These are phyloP conservation scores for Colletotrichum sp. DNA, from an alignment of 2,329 filamentous ascomycete genomes.

Conservation along the genomic window DNA sequence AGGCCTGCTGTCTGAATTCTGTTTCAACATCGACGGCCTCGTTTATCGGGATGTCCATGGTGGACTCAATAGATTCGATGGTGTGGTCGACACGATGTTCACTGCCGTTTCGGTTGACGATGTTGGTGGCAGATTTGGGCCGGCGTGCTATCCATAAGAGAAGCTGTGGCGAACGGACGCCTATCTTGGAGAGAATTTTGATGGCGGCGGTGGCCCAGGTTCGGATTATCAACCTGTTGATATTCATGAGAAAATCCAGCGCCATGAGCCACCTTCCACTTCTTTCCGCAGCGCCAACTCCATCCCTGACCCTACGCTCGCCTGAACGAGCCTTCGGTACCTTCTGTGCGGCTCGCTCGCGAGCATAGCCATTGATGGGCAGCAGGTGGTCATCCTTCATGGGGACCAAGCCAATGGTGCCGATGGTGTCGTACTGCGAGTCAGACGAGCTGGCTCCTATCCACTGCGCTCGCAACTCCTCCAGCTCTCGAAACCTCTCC, in stretches of 20 bases:
- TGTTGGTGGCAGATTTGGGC: constrained; percentile 29
- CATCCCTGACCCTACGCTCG: constrained; percentile 58
- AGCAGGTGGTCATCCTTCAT: constrained; percentile 50
- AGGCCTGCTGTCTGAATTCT: constrained; percentile 72
- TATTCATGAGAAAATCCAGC: constrained; percentile 77
- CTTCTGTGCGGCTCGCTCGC: constrained; percentile 72
- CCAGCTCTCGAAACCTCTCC: constrained; percentile 79
- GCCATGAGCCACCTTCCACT: constrained; percentile 80
- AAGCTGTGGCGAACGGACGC: constrained; percentile 70
- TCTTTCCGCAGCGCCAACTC: constrained; percentile 80
- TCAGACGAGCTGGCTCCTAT: constrained; percentile 50
- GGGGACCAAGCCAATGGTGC: constrained; percentile 60
- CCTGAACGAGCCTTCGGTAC: constrained; percentile 49
- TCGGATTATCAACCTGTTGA: constrained; percentile 68
- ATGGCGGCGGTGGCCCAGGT: constrained; percentile 61
- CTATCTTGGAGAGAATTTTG: constrained; percentile 59
- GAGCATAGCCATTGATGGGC: constrained; percentile 65
- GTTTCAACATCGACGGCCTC: constrained; percentile 80
- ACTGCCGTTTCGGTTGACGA: background rate
- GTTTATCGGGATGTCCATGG: constrained; percentile 59
- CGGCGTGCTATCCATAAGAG: constrained; percentile 56
- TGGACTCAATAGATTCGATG: constrained; percentile 16
- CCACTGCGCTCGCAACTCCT: constrained; percentile 60
- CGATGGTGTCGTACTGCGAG: constrained; percentile 56
- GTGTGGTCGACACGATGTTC: background rate